These are phyloP conservation scores for Morella rubra DNA, from an alignment of 306 rosid species.

Conservation along the genomic window DNA sequence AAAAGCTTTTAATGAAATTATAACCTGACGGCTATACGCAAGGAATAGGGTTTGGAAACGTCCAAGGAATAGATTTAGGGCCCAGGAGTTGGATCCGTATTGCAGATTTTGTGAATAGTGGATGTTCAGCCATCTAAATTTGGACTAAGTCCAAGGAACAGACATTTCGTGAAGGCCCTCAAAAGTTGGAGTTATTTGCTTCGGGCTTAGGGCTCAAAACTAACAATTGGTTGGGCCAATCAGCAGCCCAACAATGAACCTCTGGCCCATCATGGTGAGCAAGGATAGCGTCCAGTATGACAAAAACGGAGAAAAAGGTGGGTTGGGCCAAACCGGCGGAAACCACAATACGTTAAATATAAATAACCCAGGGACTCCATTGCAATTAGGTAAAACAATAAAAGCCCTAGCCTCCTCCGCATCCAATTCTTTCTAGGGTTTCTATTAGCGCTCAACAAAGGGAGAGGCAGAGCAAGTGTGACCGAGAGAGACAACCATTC, in stretches of 20 bases:
- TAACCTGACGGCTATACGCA: no score
- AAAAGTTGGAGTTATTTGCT: neutral
- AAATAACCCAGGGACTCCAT: slow-evolving; percentile 1
- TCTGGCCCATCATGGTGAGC: no score
- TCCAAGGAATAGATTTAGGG: no score
- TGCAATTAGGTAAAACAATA: neutral
- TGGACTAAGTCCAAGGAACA: neutral
- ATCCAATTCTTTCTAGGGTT: slow-evolving; percentile 22
- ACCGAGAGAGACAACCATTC: slow-evolving; percentile 6
- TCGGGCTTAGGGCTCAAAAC: neutral
- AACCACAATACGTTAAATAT: neutral
- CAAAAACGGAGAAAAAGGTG: no score
- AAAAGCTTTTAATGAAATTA: no score
- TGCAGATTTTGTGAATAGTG: no score
- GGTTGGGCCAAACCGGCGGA: neutral
- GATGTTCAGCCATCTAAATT: neutral
- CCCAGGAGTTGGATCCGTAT: no score
- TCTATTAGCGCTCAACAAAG: slow-evolving; percentile 12
- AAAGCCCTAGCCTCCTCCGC: slow-evolving; percentile 37
- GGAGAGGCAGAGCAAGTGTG: neutral
- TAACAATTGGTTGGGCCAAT: no score
- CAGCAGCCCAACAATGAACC: no score
- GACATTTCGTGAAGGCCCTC: neutral
- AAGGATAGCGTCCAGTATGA: no score
- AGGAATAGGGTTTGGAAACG: no score